Base-by-base conservation (phyloP, 2,329 filamentous ascomycete genomes). In the Metarhizium rileyi region DNA sequence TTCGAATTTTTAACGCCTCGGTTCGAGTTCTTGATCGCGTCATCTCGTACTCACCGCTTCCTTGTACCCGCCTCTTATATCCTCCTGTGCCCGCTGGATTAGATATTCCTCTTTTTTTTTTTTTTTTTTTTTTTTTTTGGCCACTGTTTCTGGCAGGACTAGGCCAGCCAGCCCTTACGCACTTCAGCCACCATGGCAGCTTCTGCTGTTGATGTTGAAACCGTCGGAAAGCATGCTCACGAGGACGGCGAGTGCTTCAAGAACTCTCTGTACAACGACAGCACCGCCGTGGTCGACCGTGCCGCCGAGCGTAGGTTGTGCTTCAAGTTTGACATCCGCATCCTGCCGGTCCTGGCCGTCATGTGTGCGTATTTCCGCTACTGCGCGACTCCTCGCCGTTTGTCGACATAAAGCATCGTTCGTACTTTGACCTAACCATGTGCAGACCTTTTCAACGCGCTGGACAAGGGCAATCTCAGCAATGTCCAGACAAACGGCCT, bases 401-500 rank as follows among this genome's bases (percentile, higher is more conserved):
- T 28, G n/a, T 3, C 20, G 46, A 14, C 12, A 5, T 12, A 4
- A 3, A 12, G 30, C 30, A 33, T n/a, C 12, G 16, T 33, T 27
- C 26, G 27, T 27, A 9, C 28, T n/a, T n/a, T 49, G 28, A 50
- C n/a, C 12, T 2, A 4, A 8, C 5, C 3, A 10, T 9, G 1
- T 38, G 14, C 49, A 67, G 65, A 74, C 54, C 67, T 75, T 23
- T 75, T 74, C 63, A 74, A 74, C 55, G 65, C 66, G 8, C 65
- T 76, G 16, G 73, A 76, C 60, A 64, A 64, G 48, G 59, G 61
- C 22, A 71, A 70, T 59, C 55, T 71, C 30, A 66, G 68, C 16
- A 81, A 82, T 59, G 78, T 80, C 10, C 77, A 81, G 64, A 78
- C 81, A 38, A 68, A 67, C 33, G 69, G 69, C 16, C 64, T 74